A percentile compares a stretch with the other conserved stretches of the same genome.
phyloP scores from a whole-genome alignment of 371 early-diverging fungal genomes.

The Chytridium lagenaria region DNA sequence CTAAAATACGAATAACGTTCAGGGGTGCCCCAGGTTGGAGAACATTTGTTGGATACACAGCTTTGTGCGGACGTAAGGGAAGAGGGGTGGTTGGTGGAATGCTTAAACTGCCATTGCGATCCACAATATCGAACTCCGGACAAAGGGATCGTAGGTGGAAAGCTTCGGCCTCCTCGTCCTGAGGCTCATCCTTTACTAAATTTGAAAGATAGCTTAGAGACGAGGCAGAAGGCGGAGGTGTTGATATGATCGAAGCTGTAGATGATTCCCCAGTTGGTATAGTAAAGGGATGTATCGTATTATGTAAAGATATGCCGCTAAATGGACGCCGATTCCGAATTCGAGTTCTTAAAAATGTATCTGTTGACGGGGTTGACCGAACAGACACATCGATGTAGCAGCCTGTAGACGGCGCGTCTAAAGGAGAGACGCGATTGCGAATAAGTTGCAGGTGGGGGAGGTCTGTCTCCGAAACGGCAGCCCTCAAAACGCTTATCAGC shows the following conservation, averaged over 20 bases:
- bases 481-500: constrained; percentile 46
- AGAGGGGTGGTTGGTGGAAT: background rate
- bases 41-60: background rate
- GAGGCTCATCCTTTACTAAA: background rate
- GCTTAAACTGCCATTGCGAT: background rate
- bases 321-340: background rate
- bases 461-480: constrained; percentile 48
- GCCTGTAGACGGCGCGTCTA: background rate
- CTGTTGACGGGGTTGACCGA: background rate
- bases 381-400: background rate
- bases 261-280: too few relatives aligned
- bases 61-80: background rate
- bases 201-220: background rate
- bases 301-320: background rate
- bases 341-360: background rate
- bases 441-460: constrained; percentile 44
- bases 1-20: background rate
- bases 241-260: background rate
- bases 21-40: background rate
- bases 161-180: constrained; percentile 1
- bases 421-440: constrained; percentile 18
- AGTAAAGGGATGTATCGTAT: background rate
- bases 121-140: constrained; percentile 10
- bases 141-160: constrained; percentile 4
- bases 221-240: background rate